Conservation (phyloP, 371 early-diverging fungal genomes). For the Actinomortierella wolfii region DNA sequence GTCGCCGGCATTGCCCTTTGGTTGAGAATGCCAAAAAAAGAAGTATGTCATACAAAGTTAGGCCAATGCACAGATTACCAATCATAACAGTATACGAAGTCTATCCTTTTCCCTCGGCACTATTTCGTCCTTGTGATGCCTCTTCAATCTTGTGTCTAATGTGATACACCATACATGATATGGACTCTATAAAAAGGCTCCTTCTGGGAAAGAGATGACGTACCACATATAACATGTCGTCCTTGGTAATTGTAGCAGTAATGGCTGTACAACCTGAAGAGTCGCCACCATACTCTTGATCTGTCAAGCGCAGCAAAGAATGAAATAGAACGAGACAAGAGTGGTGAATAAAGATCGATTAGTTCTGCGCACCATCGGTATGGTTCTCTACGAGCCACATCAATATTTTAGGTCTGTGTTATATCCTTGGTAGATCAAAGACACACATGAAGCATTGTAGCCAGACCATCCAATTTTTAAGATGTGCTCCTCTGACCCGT, state of each 20-base stretch:
- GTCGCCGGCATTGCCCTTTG: slow-evolving; percentile 92
- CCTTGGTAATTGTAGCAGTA: slow-evolving; percentile 77
- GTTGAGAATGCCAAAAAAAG: neutral
- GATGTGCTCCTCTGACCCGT: no score
- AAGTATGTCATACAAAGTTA: no score
- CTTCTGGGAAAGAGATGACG: slow-evolving; percentile 12
- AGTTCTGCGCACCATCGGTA: neutral
- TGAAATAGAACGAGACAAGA: no score
- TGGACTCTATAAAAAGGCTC: no score
- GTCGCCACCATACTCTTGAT: slow-evolving; percentile 70
- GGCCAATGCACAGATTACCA: no score
- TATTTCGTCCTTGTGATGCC: no score
- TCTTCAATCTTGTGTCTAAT: no score
- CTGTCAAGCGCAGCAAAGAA: slow-evolving; percentile 44
- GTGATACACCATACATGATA: no score
- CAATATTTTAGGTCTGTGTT: neutral
- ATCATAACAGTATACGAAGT: neutral
- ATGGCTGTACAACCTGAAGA: slow-evolving; percentile 97
- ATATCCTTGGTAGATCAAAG: no score
- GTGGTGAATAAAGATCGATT: neutral
- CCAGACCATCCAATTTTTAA: neutral
- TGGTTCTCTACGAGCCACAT: neutral
- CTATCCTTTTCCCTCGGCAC: no score
- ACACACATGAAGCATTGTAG: no score
- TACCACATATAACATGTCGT: slow-evolving; percentile 53